Evolutionary conservation across 1,284 basidiomycete species (phyloP).

Genomic region (Caloboletus firmus): DNA sequence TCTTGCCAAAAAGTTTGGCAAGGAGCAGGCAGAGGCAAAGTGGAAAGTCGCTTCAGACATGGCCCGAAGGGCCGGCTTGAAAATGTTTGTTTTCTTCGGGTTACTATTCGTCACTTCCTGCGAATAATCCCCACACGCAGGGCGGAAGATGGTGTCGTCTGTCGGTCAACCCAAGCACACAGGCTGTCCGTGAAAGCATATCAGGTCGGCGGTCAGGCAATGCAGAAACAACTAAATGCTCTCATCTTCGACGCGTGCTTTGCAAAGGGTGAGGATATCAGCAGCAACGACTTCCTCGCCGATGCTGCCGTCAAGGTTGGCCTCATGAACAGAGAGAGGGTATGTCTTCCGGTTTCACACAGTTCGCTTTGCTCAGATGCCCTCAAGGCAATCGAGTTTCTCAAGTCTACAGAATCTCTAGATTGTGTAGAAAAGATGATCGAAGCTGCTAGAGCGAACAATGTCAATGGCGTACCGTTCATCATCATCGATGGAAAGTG

Average conservation of each 20-base stretch:
- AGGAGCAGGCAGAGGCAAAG: constrained; percentile 53
- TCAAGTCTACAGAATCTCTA: constrained; percentile 65
- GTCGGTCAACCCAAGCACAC: constrained; percentile 68
- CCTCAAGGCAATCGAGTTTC: constrained; percentile 55
- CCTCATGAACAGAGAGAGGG: constrained; percentile 64
- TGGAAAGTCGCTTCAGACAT: constrained; percentile 47
- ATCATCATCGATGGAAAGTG: constrained; percentile 78
- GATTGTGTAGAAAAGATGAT: constrained; percentile 70
- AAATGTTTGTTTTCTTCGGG: constrained; percentile 54
- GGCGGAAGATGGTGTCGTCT: constrained; percentile 58
- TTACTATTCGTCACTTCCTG: background rate
- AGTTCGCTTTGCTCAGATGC: background rate
- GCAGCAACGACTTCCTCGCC: constrained; percentile 57
- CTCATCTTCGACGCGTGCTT: constrained; percentile 68
- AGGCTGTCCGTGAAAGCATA: constrained; percentile 73
- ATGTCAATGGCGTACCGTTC: constrained; percentile 79
- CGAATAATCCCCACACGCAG: constrained; percentile 32
- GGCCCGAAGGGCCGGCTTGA: constrained; percentile 61
- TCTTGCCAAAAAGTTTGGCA: constrained; percentile 54
- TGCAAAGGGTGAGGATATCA: constrained; percentile 65
- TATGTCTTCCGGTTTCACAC: constrained; percentile 30
- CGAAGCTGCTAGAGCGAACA: constrained; percentile 62
- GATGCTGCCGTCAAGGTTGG: constrained; percentile 58
- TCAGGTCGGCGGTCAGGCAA: constrained; percentile 59
- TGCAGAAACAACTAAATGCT: constrained; percentile 59